phyloP scores from a whole-genome alignment of 2,329 filamentous ascomycete genomes.

The Chaetomiaceae sp. region DNA sequence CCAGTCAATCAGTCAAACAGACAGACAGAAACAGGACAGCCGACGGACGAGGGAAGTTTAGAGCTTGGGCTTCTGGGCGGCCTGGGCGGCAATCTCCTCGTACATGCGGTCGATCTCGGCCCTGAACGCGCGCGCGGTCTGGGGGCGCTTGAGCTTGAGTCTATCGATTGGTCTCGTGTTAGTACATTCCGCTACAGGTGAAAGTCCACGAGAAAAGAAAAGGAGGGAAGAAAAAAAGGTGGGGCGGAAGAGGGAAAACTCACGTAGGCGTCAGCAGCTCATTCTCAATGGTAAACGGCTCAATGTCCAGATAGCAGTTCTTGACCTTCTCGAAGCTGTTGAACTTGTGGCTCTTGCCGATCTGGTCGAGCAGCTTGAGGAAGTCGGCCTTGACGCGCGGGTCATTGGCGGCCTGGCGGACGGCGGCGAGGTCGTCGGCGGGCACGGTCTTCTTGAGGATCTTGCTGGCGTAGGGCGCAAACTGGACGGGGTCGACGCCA shows the following conservation, averaged over 20 bases:
- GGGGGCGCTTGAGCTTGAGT: conserved; percentile 57
- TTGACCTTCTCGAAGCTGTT: conserved; percentile 84
- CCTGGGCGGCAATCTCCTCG: conserved; percentile 44
- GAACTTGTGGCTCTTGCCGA: conserved; percentile 80
- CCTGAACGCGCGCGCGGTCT: conserved; percentile 49
- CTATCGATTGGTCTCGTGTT: conserved; percentile 31
- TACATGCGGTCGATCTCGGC: conserved; percentile 54
- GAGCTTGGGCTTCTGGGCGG: conserved; percentile 41
- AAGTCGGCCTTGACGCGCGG: conserved; percentile 69
- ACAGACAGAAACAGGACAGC: too few relatives aligned
- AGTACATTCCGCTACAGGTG: too few relatives aligned
- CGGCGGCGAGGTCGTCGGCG: conserved; percentile 58
- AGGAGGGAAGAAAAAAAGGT: too few relatives aligned
- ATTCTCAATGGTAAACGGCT: conserved; percentile 92
- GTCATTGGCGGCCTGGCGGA: conserved; percentile 64
- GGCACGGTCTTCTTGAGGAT: conserved; percentile 64
- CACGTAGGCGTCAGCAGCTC: conserved; percentile 84
- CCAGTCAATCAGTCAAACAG: too few relatives aligned
- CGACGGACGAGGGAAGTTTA: too few relatives aligned
- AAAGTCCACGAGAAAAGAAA: too few relatives aligned
- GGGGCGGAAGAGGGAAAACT: conserved; percentile 37
- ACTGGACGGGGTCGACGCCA: conserved; percentile 78
- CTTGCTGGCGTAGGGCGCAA: conserved; percentile 75
- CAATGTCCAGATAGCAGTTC: conserved; percentile 68
- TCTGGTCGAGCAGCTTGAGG: conserved; percentile 70